Evolutionary conservation across 129 eudicot species (phyloP).

Genomic region (Silybum marianum): DNA sequence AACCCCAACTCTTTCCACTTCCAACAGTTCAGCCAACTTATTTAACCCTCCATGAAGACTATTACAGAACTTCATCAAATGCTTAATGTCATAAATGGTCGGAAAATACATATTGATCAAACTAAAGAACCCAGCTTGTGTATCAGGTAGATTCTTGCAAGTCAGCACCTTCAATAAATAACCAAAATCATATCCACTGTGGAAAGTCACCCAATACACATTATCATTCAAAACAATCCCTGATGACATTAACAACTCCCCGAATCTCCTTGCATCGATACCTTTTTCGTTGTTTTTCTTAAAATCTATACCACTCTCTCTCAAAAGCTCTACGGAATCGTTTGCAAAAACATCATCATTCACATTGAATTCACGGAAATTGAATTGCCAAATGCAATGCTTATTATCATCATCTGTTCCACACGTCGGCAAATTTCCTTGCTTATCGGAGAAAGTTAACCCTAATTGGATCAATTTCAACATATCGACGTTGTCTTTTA

Average conservation of each 20-base stretch:
- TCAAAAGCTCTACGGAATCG: constrained; percentile 78
- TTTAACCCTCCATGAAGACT: constrained; percentile 90
- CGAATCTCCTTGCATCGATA: constrained; percentile 64
- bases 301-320: constrained; percentile 89
- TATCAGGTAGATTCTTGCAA: constrained; percentile 75
- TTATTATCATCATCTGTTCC: constrained; percentile 47
- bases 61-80: constrained; percentile 90
- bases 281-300: constrained; percentile 68
- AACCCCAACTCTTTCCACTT: constrained; percentile 82
- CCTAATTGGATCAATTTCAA: constrained; percentile 88
- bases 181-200: constrained; percentile 90
- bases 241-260: constrained; percentile 90
- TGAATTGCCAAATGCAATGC: constrained; percentile 83
- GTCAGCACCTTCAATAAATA: constrained; percentile 83
- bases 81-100: constrained; percentile 75
- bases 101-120: constrained; percentile 76
- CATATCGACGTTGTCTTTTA: constrained; percentile 80
- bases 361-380: constrained; percentile 77
- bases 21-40: constrained; percentile 84
- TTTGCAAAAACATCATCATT: constrained; percentile 80
- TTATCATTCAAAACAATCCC: constrained; percentile 82
- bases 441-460: constrained; percentile 70
- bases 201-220: constrained; percentile 89
- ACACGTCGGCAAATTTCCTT: constrained; percentile 69
- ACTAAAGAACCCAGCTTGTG: constrained; percentile 66